Evolutionary conservation across 805 yeast genomes (phyloP), one percentile per base, ranked within the genome.

Genomic region (Metschnikowia hibisci): DNA sequence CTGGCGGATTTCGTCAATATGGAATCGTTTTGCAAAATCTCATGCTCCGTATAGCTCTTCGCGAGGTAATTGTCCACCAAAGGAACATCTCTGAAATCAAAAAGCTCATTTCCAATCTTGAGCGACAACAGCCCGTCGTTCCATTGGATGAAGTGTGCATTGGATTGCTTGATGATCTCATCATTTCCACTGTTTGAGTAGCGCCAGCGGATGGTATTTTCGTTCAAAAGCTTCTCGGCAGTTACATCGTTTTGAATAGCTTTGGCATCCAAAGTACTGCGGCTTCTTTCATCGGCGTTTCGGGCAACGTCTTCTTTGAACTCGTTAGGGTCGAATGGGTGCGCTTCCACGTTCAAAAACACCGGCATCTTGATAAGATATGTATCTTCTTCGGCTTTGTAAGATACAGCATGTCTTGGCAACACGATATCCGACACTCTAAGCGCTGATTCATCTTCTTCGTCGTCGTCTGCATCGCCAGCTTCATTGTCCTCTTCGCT

Each of bases 191-290:
- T 82, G 45, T 84, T 78, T 12, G 88, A 84, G 62, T 90, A 91
- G 64, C 96, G 80, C 99, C 99, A 93, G 58, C 99, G 78, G 27
- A 93, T 73, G 0, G 96, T 88, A 62, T 89, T 91, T 56, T 86
- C 89, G 49, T 83, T 87, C 43, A 78, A 73, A 27, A 84, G 66
- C 56, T 79, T 78, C 48, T 82, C 85, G 29, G 82, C 77, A n/a
- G 81, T 62, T 28, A 62, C 50, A 35, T 67, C 73, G 37, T 62
- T 67, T 47, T 76, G 73, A 32, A 73, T 76, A 31, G 74, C 77
- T 37, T 71, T 70, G 11, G 71, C 66, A 18, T 70, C 51, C 32
- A 67, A 61, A 4, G 63, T 46, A 30, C 54, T 53, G 25, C 55
- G 45, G 15, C 51, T 42, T 49, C 72, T 46, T 35, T 61, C 57